Evolutionary conservation across 257 asterid species (phyloP).

Genomic region (Solanum megistacrolobum): DNA sequence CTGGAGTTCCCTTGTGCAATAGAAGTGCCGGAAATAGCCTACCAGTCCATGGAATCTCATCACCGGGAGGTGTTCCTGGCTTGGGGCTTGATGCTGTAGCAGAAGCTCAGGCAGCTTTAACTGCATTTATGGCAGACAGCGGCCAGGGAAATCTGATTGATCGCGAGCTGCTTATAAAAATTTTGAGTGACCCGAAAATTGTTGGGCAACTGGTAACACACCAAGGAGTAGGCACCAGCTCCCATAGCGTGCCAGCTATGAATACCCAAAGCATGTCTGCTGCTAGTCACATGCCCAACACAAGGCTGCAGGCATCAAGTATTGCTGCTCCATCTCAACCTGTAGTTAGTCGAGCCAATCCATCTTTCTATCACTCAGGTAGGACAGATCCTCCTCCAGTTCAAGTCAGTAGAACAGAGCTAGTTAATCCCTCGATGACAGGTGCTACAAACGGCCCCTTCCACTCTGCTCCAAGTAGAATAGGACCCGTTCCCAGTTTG

Average conservation of each 20-base stretch:
- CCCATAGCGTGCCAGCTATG: conserved; percentile 17
- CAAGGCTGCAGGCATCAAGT: conserved; percentile 5
- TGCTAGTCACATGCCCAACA: conserved; percentile 14
- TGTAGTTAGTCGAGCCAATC: conserved; percentile 20
- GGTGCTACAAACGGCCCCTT: conserved; percentile 18
- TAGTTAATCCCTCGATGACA: conserved; percentile 20
- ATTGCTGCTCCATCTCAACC: conserved; percentile 11
- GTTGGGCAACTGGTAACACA: conserved; percentile 51
- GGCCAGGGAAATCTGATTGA: conserved; percentile 53
- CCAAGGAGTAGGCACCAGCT: conserved; percentile 16
- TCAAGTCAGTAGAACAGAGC: conserved; percentile 22
- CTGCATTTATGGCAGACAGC: conserved; percentile 22
- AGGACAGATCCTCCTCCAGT: conserved; percentile 23
- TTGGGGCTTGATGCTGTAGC: conserved; percentile 41
- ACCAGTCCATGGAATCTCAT: conserved; percentile 3
- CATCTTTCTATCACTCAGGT: conserved; percentile 9
- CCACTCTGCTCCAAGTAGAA: conserved; percentile 35
- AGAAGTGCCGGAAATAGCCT: conserved; percentile 4
- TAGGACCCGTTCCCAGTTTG: conserved; percentile 16
- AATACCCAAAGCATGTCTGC: conserved; percentile 13
- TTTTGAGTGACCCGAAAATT: conserved; percentile 64
- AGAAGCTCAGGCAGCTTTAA: conserved; percentile 54
- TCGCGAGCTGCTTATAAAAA: conserved; percentile 48
- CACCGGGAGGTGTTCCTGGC: conserved; percentile 7
- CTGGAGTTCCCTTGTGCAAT: conserved; percentile 21